These are phyloP conservation scores for Helicostylum pulchrum DNA, from an alignment of 192 early-diverging fungal species.

Conservation along the genomic window DNA sequence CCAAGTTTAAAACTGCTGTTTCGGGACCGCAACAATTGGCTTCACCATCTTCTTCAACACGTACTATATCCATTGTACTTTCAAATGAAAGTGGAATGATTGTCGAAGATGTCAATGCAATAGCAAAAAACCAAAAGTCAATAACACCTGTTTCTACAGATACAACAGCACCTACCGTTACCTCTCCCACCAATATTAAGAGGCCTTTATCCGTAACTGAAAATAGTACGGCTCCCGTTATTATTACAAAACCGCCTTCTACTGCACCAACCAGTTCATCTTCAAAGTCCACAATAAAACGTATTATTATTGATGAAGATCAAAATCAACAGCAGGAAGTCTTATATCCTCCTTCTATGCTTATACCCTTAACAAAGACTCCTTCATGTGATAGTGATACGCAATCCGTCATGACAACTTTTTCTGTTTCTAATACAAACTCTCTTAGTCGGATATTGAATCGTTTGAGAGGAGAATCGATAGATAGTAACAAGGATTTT, in stretches of 20 bases:
- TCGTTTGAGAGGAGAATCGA: slow-evolving; percentile 48
- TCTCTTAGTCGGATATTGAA: slow-evolving; percentile 51
- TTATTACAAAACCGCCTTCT: background rate
- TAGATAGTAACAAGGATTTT: slow-evolving; percentile 51
- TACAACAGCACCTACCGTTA: background rate
- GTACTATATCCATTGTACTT: background rate
- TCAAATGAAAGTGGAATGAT: slow-evolving; percentile 7
- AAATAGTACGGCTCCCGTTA: background rate
- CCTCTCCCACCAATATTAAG: background rate
- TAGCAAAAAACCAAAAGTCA: too few relatives aligned
- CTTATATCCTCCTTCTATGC: background rate
- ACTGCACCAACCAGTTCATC: slow-evolving; percentile 1
- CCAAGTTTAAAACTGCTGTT: slow-evolving; percentile 48
- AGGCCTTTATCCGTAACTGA: background rate
- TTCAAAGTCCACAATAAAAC: background rate
- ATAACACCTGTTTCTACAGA: too few relatives aligned
- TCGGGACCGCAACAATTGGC: slow-evolving; percentile 12
- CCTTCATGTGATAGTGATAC: slow-evolving; percentile 44
- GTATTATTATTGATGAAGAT: background rate
- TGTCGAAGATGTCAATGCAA: too few relatives aligned
- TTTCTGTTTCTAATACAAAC: slow-evolving; percentile 44
- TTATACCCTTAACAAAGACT: slow-evolving; percentile 21
- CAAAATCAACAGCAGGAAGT: background rate
- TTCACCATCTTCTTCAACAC: background rate
- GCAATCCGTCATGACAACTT: slow-evolving; percentile 41